Evolutionary conservation across 2,329 filamentous ascomycete genomes (phyloP).

Genomic region (Neonectria neomacrospora): DNA sequence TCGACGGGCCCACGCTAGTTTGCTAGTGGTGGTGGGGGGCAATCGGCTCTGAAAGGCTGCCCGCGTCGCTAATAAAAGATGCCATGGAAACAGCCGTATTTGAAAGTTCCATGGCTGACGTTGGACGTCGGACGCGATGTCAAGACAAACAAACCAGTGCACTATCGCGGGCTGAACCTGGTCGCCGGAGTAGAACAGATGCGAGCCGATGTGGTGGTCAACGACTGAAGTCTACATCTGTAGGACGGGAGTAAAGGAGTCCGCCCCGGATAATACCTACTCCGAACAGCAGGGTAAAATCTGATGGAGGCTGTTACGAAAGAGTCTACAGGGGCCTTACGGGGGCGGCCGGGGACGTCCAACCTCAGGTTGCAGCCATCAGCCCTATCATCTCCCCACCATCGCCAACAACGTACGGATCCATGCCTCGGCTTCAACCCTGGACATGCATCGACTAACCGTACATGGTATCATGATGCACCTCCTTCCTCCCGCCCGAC

Average conservation of each 20-base stretch:
- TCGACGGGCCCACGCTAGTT: background rate
- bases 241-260: too few relatives aligned
- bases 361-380: constrained; percentile 7
- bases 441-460: background rate
- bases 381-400: constrained; percentile 16
- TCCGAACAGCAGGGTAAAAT: background rate
- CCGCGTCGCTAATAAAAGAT: background rate
- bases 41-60: constrained; percentile 9
- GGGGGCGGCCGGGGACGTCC: too few relatives aligned
- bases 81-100: background rate
- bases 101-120: constrained; percentile 12
- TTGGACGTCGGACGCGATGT: constrained; percentile 12
- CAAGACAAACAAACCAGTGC: background rate
- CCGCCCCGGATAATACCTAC: background rate
- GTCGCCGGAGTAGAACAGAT: too few relatives aligned
- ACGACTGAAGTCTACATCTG: too few relatives aligned
- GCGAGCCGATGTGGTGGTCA: too few relatives aligned
- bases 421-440: background rate
- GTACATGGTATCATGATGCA: constrained; percentile 13
- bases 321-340: too few relatives aligned
- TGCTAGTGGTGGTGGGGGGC: constrained; percentile 16
- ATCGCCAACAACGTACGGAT: background rate
- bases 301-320: background rate
- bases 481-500: background rate
- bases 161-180: background rate